These are phyloP conservation scores for Colletotrichum melonis DNA, from an alignment of 2,329 filamentous ascomycete genomes.

Conservation along the genomic window DNA sequence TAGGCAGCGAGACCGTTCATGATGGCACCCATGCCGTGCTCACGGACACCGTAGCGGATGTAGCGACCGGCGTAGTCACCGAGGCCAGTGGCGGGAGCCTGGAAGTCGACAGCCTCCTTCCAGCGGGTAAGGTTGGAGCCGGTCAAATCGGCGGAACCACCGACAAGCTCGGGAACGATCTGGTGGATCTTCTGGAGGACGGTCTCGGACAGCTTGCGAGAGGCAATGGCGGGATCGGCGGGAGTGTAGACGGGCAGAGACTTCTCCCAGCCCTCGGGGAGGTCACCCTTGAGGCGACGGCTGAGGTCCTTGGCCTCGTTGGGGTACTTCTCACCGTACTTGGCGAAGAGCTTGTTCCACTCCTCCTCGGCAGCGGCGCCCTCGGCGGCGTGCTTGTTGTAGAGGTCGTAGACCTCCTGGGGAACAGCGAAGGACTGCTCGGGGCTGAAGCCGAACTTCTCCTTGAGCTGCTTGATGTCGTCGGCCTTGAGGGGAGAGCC, in stretches of 20 bases:
- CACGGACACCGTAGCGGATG: slow-evolving; percentile 90
- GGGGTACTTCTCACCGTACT: slow-evolving; percentile 84
- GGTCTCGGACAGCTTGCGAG: slow-evolving; percentile 95
- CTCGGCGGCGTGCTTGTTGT: slow-evolving; percentile 84
- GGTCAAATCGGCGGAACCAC: slow-evolving; percentile 97
- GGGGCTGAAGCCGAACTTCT: slow-evolving; percentile 95
- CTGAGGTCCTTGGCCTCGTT: slow-evolving; percentile 82
- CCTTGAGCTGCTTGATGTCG: slow-evolving; percentile 93
- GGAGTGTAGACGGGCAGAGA: slow-evolving; percentile 90
- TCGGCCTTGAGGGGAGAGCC: slow-evolving; percentile 95
- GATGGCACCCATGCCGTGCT: slow-evolving; percentile 92
- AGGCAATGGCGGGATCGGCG: slow-evolving; percentile 84
- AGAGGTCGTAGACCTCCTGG: slow-evolving; percentile 92
- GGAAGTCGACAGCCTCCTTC: slow-evolving; percentile 98
- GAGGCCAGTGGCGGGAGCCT: slow-evolving; percentile 86
- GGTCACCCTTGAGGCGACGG: slow-evolving; percentile 83
- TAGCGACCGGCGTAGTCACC: slow-evolving; percentile 94
- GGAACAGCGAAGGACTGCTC: slow-evolving; percentile 93
- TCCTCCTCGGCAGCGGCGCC: slow-evolving; percentile 91
- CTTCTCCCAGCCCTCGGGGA: slow-evolving; percentile 98
- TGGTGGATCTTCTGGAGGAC: slow-evolving; percentile 90
- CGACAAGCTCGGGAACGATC: slow-evolving; percentile 88
- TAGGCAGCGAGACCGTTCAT: slow-evolving; percentile 97
- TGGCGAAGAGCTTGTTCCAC: slow-evolving; percentile 93
- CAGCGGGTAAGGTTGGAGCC: slow-evolving; percentile 98